These are phyloP conservation scores for Paramecium sexaurelia DNA, from an alignment of 73 alveolate species.

Conservation along the genomic window DNA sequence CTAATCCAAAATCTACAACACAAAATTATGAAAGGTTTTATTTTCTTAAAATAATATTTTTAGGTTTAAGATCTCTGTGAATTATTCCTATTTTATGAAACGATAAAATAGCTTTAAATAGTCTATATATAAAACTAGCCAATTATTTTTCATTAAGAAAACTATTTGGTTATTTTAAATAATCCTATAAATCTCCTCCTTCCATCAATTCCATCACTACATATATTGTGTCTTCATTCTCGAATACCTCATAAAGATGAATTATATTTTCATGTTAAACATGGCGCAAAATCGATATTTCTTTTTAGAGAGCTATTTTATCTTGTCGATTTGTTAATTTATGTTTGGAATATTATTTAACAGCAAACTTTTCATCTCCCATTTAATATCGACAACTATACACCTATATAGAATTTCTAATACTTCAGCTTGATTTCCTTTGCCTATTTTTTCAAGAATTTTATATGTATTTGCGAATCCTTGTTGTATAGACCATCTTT, in stretches of 20 bases:
- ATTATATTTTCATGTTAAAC: neutral
- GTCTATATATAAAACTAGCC: neutral
- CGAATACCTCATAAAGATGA: constrained; percentile 5
- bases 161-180: neutral
- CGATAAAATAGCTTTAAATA: neutral
- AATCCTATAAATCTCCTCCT: constrained; percentile 13
- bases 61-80: constrained; percentile 66
- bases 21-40: constrained; percentile 5
- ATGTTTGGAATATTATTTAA: neutral
- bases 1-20: constrained; percentile 63
- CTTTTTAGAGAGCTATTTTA: neutral
- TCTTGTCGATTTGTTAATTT: neutral
- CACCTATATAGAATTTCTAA: neutral
- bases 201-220: neutral
- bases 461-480: neutral
- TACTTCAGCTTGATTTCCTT: neutral
- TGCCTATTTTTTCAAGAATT: neutral
- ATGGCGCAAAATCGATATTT: neutral
- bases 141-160: neutral
- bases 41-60: constrained; percentile 18
- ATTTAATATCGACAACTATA: neutral
- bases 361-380: neutral
- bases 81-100: constrained; percentile 25
- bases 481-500: neutral
- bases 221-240: neutral